Base-by-base conservation (phyloP, 1,284 basidiomycete genomes). In the Leccinum subrobustum region DNA sequence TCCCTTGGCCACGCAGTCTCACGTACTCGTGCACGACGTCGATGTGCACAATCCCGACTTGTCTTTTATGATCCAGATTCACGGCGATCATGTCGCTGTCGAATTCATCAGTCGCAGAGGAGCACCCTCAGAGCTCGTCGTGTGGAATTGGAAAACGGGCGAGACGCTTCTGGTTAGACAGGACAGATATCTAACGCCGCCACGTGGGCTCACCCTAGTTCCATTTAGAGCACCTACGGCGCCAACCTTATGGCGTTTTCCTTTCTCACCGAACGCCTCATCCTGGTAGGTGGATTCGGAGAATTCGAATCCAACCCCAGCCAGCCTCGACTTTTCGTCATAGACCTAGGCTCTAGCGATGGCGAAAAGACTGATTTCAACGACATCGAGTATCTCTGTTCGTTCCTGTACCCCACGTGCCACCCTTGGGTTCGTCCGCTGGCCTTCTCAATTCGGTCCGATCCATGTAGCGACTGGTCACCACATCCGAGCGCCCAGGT, bases 111-210 rank as follows among this genome's bases (percentile, higher is more conserved):
- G 64, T 29, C 52, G 54, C 2, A 71, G 69, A n/a, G 65, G 63
- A 5, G 65, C 66, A 16, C 71, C 73, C 11, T 78, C 76, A 31
- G 79, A 84, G 59, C 70, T 88, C 18, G 68, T 79, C n/a, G 72
- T 87, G 16, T 88, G 84, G 85, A 78, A 87, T 58, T 88, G 87
- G 86, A 82, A 80, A 67, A 82, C 78, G 5, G 81, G 83, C 7
- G 63, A 67, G 6, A 64, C 71, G 16, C 67, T 80, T 64, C 60
- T 82, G 66, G 86, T 88, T 64, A 73, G 81, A 68, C 29, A 3
- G 14, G 7, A 18, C n/a, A 20, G 42, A 20, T 8, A 23, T 14
- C 12, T 35, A 20, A 56, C 33, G 12, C 23, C 20, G 57, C 23
- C 20, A 56, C 20, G 33, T 52, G 25, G 20, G 29, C 60, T 64